Evolutionary conservation across 164 flowering plant species (phyloP).

Genomic region (Vitis cinerea): DNA sequence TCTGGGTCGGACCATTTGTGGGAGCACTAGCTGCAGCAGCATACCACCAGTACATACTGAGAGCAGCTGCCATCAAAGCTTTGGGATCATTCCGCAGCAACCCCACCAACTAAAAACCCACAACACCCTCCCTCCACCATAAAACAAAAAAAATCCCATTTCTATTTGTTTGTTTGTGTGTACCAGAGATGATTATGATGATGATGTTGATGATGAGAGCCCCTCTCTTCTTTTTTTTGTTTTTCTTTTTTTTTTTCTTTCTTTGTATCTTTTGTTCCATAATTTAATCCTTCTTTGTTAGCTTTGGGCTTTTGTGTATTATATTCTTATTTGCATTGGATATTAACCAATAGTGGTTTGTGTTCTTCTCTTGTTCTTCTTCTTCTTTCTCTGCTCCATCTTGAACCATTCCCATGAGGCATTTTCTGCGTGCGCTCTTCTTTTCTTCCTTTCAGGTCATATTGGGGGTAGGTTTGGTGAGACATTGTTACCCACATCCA

Average conservation of each 20-base stretch:
- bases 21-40: slow-evolving; percentile 78
- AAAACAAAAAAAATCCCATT: background rate
- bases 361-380: no score
- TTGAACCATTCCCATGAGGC: no score
- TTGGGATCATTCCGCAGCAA: slow-evolving; percentile 82
- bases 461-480: no score
- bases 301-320: no score
- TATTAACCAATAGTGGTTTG: no score
- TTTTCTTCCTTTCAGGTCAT: no score
- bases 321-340: no score
- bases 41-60: slow-evolving; percentile 72
- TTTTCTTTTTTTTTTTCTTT: background rate
- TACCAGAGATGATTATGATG: slow-evolving; percentile 2
- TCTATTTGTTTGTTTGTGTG: slow-evolving; percentile 12
- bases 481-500: no score
- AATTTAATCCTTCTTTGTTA: no score
- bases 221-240: background rate
- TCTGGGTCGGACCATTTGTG: slow-evolving; percentile 83
- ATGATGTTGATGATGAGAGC: slow-evolving; percentile 6
- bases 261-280: no score
- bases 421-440: no score
- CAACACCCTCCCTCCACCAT: background rate
- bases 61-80: slow-evolving; percentile 80
- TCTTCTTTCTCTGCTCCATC: no score
- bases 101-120: slow-evolving; percentile 40